Evolutionary conservation across 2,329 filamentous ascomycete genomes (phyloP).

Genomic region (Aspergillus proliferans): DNA sequence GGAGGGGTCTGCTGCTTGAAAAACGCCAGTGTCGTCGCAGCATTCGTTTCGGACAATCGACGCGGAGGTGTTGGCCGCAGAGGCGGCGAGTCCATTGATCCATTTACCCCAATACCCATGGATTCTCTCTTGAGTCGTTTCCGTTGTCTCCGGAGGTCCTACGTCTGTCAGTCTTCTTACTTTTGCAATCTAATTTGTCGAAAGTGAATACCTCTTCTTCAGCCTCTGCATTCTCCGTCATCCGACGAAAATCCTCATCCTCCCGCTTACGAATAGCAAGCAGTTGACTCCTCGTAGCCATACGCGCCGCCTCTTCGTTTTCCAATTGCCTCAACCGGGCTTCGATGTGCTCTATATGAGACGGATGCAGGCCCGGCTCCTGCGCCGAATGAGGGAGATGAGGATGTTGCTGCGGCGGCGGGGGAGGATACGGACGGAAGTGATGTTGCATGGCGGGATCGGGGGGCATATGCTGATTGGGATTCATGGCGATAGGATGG

Average conservation of each 20-base stretch:
- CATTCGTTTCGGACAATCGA: constrained; percentile 36
- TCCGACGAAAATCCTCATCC: constrained; percentile 35
- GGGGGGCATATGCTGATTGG: constrained; percentile 27
- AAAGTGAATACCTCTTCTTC: constrained; percentile 34
- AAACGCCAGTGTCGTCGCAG: constrained; percentile 35
- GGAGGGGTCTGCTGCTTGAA: constrained; percentile 38
- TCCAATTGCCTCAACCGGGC: constrained; percentile 33
- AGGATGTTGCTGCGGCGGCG: constrained; percentile 25
- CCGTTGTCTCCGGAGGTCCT: constrained; percentile 35
- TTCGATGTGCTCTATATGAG: constrained; percentile 34
- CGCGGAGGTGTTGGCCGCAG: constrained; percentile 32
- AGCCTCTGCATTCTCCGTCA: constrained; percentile 34
- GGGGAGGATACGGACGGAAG: constrained; percentile 25
- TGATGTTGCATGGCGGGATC: constrained; percentile 29
- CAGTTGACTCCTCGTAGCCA: constrained; percentile 31
- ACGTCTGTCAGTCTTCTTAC: neutral
- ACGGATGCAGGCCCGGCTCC: constrained; percentile 8
- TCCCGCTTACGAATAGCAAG: constrained; percentile 34
- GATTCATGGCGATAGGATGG: constrained; percentile 37
- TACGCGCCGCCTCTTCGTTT: constrained; percentile 34
- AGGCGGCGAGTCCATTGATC: constrained; percentile 29
- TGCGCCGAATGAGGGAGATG: constrained; percentile 12
- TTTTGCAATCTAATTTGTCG: neutral
- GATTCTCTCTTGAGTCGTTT: constrained; percentile 37
- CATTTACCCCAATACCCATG: constrained; percentile 33